Conservation (phyloP, 1,139 yeast genomes). For the Yamadazyma mexicana region DNA sequence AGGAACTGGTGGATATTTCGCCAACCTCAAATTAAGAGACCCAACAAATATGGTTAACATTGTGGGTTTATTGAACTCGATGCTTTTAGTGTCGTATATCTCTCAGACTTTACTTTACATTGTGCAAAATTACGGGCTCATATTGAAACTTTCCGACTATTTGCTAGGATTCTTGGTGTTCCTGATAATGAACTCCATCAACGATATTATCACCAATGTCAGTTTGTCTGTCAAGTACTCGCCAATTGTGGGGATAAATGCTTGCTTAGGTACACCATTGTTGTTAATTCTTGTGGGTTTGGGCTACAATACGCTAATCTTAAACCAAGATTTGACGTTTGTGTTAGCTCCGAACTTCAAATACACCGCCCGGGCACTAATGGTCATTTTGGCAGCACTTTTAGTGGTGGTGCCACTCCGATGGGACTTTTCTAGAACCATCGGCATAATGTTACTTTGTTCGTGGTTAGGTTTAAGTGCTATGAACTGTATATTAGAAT, state of each 20-base stretch:
- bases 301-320: constrained; percentile 30
- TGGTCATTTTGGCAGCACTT: constrained; percentile 11
- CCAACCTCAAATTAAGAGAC: constrained; percentile 1
- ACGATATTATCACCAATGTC: constrained; percentile 42
- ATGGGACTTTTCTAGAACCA: constrained; percentile 35
- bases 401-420: constrained; percentile 26
- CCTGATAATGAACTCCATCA: constrained; percentile 40
- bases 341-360: constrained; percentile 25
- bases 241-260: constrained; percentile 39
- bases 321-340: constrained; percentile 23
- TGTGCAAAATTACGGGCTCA: constrained; percentile 38
- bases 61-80: constrained; percentile 28
- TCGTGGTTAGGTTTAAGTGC: constrained; percentile 23
- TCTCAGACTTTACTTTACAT: constrained; percentile 29
- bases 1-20: neutral
- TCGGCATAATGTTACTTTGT: constrained; percentile 26
- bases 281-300: constrained; percentile 39
- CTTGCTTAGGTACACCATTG: constrained; percentile 46
- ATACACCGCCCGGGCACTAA: constrained; percentile 28
- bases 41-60: constrained; percentile 14
- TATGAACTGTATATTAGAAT: constrained; percentile 14
- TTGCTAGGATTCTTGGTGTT: constrained; percentile 41
- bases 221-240: constrained; percentile 35
- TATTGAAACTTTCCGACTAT: constrained; percentile 39
- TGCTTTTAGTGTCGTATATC: constrained; percentile 29